Percentiles rank a stretch among this genome's conserved stretches.
These are phyloP conservation scores for Fusarium sp. DNA, from an alignment of 2,329 filamentous ascomycete genomes.

Conservation along the genomic window DNA sequence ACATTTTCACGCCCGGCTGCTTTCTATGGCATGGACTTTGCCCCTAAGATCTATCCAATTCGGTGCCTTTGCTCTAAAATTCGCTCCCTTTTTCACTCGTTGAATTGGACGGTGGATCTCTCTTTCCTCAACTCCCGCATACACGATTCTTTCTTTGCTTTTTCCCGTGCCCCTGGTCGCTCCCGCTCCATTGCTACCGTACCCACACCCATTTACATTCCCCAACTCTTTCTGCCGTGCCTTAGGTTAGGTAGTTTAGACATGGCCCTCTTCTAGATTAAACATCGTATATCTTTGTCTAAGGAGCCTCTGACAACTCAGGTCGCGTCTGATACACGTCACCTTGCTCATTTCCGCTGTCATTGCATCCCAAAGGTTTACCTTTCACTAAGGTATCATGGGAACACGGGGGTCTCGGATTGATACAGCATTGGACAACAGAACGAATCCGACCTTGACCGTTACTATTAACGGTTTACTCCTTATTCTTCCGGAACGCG, in stretches of 20 bases:
- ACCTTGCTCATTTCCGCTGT: constrained; percentile 26
- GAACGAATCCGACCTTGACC: constrained; percentile 1
- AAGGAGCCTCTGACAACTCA: constrained; percentile 22
- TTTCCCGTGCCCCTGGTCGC: constrained; percentile 42
- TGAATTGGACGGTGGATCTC: constrained; percentile 22
- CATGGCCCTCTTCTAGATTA: neutral
- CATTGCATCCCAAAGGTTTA: constrained; percentile 7
- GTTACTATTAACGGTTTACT: constrained; percentile 15
- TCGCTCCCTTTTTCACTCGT: constrained; percentile 8
- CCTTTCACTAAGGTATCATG: constrained; percentile 6
- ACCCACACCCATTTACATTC: constrained; percentile 35
- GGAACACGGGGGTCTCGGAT: constrained; percentile 10
- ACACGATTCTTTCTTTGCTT: constrained; percentile 48
- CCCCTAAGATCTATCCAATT: neutral
- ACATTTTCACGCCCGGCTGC: constrained; percentile 28
- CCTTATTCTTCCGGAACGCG: constrained; percentile 26
- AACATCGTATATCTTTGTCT: constrained; percentile 11
- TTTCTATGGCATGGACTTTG: neutral
- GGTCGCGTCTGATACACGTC: constrained; percentile 36
- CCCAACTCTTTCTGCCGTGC: constrained; percentile 4
- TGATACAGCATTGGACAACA: constrained; percentile 5
- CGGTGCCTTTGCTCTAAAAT: constrained; percentile 10
- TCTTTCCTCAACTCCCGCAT: constrained; percentile 41
- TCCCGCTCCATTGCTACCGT: constrained; percentile 38
- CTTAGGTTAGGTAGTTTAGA: neutral